Evolutionary conservation across 768 basidiomycete genomes (phyloP), one percentile per base, ranked within the genome.

Genomic region (Rhodotorula diobovata): DNA sequence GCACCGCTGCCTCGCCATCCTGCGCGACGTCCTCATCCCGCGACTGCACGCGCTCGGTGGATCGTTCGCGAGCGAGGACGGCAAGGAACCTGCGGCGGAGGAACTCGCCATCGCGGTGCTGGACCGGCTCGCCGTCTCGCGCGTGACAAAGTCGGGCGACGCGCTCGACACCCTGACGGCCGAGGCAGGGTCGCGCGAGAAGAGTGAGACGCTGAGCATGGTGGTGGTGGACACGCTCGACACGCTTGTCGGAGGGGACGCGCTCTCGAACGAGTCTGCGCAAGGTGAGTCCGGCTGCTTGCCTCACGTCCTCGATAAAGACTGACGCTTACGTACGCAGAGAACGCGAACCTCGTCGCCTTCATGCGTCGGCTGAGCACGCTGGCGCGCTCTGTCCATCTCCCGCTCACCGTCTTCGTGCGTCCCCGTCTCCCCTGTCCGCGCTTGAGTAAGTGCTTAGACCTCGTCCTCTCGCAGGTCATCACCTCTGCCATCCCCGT

Each of bases 191-290:
- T 23, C 25, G 41, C 6, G 39, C 32, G 53, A 11, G 18, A 55
- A 20, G 16, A n/a, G 9, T 23, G 30, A 37, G 23, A 57, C 20
- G 59, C 55, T 68, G 9, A 58, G 60, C 15, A 37, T 65, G 45
- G 71, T 68, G 18, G 67, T 72, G 0, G 41, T 72, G 8, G 71
- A 72, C 55, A 15, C 46, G 45, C 37, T 72, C 30, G 71, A 68
- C n/a, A 30, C 28, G 32, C 39, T 72, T 20, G 25, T 68, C 12
- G 67, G 67, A 0, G 71, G 63, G 3, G 63, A 50, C 8, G 63
- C 71, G 3, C 7, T 65, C 21, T 21, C 59, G 2, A 51, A 20
- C 16, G 60, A 34, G 4, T 64, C 61, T n/a, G 65, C 65, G 18
- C 62, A 68, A 30, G 58, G 62, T 61, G 37, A 16, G 51, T 4